phyloP scores from a whole-genome alignment of 305 asterid genomes.

The Fraxinus sp. region DNA sequence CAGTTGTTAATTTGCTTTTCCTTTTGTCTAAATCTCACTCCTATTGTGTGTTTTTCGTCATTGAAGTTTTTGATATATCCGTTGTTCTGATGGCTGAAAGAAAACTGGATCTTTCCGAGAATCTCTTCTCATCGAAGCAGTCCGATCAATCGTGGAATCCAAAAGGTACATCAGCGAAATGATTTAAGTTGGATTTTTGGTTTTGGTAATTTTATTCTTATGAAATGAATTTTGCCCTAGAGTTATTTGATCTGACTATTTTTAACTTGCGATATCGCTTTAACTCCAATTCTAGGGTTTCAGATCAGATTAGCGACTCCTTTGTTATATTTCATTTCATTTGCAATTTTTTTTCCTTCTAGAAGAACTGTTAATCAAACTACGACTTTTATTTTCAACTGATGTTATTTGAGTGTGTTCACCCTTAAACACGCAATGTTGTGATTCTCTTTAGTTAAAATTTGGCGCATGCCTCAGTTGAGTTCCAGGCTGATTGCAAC shows the following conservation, averaged over 20 bases:
- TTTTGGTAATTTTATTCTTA: constrained; percentile 28
- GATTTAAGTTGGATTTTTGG: constrained; percentile 19
- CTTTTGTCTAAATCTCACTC: constrained; percentile 20
- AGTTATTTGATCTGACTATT: constrained; percentile 42
- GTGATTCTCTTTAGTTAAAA: background rate
- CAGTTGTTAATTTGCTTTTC: constrained; percentile 30
- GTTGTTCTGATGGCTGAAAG: constrained; percentile 52
- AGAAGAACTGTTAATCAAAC: constrained; percentile 8
- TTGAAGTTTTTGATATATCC: constrained; percentile 26
- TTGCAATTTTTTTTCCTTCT: background rate
- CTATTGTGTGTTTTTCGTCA: constrained; percentile 23
- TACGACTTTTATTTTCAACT: constrained; percentile 8
- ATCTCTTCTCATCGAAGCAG: constrained; percentile 51
- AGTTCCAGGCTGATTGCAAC: constrained; percentile 9
- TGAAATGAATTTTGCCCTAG: constrained; percentile 24
- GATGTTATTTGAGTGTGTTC: background rate
- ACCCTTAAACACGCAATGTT: constrained; percentile 15
- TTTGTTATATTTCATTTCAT: background rate
- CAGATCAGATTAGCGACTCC: constrained; percentile 42
- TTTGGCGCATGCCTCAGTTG: background rate
- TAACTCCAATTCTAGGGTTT: constrained; percentile 44
- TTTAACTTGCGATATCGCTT: constrained; percentile 21
- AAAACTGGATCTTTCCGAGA: constrained; percentile 62
- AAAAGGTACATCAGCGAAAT: constrained; percentile 46
- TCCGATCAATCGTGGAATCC: constrained; percentile 75